phyloP scores from a whole-genome alignment of 495 filamentous ascomycete species.

The Glonium stellatum region DNA sequence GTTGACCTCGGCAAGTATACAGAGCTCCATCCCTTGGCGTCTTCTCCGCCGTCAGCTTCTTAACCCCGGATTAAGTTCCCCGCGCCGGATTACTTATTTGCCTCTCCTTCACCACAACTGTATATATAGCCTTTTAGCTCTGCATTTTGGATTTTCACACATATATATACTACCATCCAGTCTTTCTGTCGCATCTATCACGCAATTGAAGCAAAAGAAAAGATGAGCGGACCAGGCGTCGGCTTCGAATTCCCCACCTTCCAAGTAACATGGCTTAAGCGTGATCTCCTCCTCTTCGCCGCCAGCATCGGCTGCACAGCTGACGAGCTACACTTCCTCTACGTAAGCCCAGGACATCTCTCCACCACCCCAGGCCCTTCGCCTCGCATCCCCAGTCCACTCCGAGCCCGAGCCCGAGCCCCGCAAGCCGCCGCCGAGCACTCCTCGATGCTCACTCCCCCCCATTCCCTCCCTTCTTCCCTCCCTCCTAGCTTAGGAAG shows the following conservation, averaged over 20 bases:
- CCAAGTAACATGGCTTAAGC: constrained; percentile 76
- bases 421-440: too few relatives aligned
- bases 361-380: too few relatives aligned
- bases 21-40: too few relatives aligned
- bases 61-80: constrained; percentile 2
- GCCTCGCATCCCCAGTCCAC: too few relatives aligned
- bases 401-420: too few relatives aligned
- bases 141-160: neutral
- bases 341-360: constrained; percentile 47
- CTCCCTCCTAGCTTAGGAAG: neutral
- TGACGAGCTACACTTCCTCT: constrained; percentile 89
- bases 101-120: neutral
- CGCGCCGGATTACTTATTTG: neutral
- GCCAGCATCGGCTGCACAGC: constrained; percentile 75
- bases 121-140: neutral
- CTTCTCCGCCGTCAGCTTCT: too few relatives aligned
- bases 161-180: too few relatives aligned
- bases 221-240: constrained; percentile 17
- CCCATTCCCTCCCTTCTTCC: neutral
- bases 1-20: neutral
- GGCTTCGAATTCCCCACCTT: constrained; percentile 56
- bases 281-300: constrained; percentile 79
- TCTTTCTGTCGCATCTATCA: neutral
- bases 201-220: constrained; percentile 1
- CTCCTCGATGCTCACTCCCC: neutral